phyloP scores from a whole-genome alignment of 2,329 filamentous ascomycete genomes.

The Paraphoma chrysanthemicola region DNA sequence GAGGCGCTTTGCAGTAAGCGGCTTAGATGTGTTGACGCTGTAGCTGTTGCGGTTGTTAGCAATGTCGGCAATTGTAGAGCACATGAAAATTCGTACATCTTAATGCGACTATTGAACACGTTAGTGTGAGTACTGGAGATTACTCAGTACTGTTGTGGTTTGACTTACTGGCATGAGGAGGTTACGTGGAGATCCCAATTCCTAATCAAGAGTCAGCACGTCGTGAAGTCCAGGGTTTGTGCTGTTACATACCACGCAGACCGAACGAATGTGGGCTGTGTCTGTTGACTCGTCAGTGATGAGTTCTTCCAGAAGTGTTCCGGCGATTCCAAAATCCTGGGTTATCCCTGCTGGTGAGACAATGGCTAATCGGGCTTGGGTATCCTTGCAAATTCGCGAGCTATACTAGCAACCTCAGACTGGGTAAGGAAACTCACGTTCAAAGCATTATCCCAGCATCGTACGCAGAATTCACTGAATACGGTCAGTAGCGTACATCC shows the following conservation, averaged over 20 bases:
- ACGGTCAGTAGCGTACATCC: neutral
- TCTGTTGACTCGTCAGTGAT: slow-evolving; percentile 30
- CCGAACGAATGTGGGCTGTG: slow-evolving; percentile 53
- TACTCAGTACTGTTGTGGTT: neutral
- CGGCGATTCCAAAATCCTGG: slow-evolving; percentile 1
- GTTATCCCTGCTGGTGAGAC: neutral
- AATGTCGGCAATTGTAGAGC: neutral
- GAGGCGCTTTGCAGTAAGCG: slow-evolving; percentile 58
- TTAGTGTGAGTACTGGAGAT: slow-evolving; percentile 13
- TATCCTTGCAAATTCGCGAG: neutral
- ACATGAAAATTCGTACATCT: slow-evolving; percentile 10
- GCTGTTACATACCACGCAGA: slow-evolving; percentile 48
- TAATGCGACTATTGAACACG: slow-evolving; percentile 51
- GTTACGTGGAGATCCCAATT: slow-evolving; percentile 74
- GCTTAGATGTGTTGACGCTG: slow-evolving; percentile 64
- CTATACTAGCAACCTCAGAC: slow-evolving; percentile 7
- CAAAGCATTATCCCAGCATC: slow-evolving; percentile 55
- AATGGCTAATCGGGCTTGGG: neutral
- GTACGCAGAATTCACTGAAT: slow-evolving; percentile 48
- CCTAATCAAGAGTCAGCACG: slow-evolving; percentile 48
- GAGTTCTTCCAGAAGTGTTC: slow-evolving; percentile 7
- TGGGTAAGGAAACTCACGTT: slow-evolving; percentile 41
- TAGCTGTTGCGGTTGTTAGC: slow-evolving; percentile 55
- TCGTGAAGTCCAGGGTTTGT: neutral
- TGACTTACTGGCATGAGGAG: slow-evolving; percentile 60